Evolutionary conservation across 371 early-diverging fungal species (phyloP).

Genomic region (Globomyces sp.): DNA sequence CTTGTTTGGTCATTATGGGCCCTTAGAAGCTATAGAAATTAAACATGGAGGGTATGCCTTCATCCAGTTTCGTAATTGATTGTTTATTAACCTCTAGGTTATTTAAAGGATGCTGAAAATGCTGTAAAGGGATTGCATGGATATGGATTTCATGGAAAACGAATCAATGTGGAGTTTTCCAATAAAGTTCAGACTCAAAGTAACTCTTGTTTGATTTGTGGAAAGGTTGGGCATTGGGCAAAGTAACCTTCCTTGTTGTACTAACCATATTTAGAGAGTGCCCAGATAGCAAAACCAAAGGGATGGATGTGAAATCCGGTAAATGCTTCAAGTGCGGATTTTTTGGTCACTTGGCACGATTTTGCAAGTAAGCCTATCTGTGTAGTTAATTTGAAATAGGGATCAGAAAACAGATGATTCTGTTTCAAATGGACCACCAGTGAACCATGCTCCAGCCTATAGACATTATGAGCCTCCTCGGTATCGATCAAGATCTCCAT

Average conservation of each 20-base stretch:
- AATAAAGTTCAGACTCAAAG: slow-evolving; percentile 2
- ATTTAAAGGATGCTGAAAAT: slow-evolving; percentile 39
- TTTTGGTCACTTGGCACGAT: slow-evolving; percentile 45
- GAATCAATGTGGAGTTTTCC: slow-evolving; percentile 44
- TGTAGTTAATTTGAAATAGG: background rate
- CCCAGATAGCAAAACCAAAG: slow-evolving; percentile 43
- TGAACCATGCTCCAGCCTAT: slow-evolving; percentile 7
- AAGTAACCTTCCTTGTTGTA: slow-evolving; percentile 23
- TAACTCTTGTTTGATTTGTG: slow-evolving; percentile 43
- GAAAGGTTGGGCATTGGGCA: slow-evolving; percentile 46
- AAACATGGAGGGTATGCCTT: slow-evolving; percentile 51
- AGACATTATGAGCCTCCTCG: background rate
- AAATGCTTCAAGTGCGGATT: slow-evolving; percentile 54
- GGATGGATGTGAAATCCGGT: slow-evolving; percentile 45
- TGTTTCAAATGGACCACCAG: background rate
- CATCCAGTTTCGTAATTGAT: slow-evolving; percentile 36
- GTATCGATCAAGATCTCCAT: slow-evolving; percentile 2
- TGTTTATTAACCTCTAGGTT: slow-evolving; percentile 22
- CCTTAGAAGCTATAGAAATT: slow-evolving; percentile 32
- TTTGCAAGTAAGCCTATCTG: slow-evolving; percentile 30
- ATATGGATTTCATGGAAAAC: slow-evolving; percentile 36
- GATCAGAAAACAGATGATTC: background rate
- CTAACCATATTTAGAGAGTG: slow-evolving; percentile 34
- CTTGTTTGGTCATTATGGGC: slow-evolving; percentile 36
- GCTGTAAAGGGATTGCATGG: slow-evolving; percentile 36